phyloP scores from a whole-genome alignment of 805 yeast genomes.

The Sugiyamaella floridensis region DNA sequence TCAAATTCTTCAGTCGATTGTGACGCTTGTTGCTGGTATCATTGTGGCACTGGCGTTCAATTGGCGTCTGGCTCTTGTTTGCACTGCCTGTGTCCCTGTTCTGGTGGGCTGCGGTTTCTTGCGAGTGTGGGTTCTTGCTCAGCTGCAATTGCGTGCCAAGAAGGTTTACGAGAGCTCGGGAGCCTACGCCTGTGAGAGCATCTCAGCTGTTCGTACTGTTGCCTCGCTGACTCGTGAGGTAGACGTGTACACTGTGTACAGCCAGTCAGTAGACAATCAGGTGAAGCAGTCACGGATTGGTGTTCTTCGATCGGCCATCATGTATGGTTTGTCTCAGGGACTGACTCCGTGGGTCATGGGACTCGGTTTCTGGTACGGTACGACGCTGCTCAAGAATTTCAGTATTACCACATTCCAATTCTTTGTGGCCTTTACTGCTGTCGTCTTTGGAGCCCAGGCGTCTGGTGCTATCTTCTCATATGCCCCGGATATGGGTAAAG shows the following conservation, averaged over 20 bases:
- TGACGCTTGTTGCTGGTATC: constrained; percentile 35
- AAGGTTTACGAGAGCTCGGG: constrained; percentile 35
- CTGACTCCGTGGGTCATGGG: constrained; percentile 35
- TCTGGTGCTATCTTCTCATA: constrained; percentile 36
- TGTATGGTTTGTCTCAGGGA: constrained; percentile 35
- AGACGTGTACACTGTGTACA: constrained; percentile 29
- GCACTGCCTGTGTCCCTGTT: constrained; percentile 33
- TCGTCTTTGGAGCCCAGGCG: constrained; percentile 36
- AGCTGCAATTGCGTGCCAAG: constrained; percentile 32
- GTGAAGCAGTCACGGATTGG: constrained; percentile 25
- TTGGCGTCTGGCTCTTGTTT: constrained; percentile 37
- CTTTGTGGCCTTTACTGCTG: constrained; percentile 34
- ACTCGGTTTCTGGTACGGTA: constrained; percentile 40
- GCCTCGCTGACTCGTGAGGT: constrained; percentile 36
- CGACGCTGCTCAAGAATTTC: constrained; percentile 29
- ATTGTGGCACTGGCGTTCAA: constrained; percentile 33
- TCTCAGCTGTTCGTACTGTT: constrained; percentile 36
- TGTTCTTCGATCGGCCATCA: constrained; percentile 28
- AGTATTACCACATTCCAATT: constrained; percentile 29
- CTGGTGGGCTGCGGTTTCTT: constrained; percentile 34
- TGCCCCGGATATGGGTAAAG: constrained; percentile 39
- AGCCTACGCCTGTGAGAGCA: constrained; percentile 34
- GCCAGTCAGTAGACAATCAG: constrained; percentile 24
- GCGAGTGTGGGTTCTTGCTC: constrained; percentile 30
- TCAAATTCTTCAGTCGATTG: constrained; percentile 31